Percentiles rank a stretch among this genome's conserved stretches.
Conservation (phyloP, 1,284 basidiomycete genomes). For the Ganoderma lingzhi region DNA sequence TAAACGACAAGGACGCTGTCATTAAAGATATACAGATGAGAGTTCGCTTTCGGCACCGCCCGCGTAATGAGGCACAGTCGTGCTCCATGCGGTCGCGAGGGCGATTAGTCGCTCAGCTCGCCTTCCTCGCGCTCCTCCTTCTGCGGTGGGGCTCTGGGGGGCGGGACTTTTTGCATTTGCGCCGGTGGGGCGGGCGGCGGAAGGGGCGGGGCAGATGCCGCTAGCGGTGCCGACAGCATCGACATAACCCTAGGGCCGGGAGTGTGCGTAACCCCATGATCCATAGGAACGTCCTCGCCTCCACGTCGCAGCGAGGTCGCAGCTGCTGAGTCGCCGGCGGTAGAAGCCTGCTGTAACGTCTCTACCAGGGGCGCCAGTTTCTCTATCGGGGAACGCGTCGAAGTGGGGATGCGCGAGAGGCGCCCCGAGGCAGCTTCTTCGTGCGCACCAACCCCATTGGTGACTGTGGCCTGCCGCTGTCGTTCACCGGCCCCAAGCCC, state of each 20-base stretch:
- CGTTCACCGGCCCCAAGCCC: neutral
- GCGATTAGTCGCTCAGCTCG: constrained; percentile 52
- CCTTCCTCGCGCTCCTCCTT: constrained; percentile 52
- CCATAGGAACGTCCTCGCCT: constrained; percentile 4
- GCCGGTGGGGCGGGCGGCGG: neutral
- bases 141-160: constrained; percentile 15
- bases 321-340: neutral
- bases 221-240: neutral
- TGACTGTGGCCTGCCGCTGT: neutral
- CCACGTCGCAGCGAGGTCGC: neutral
- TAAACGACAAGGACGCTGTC: neutral
- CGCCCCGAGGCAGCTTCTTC: constrained; percentile 17
- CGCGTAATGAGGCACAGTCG: constrained; percentile 1
- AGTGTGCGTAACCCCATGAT: neutral
- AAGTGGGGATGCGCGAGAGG: neutral
- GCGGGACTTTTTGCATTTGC: neutral
- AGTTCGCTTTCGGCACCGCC: neutral
- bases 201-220: neutral
- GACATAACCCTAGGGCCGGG: neutral
- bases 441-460: constrained; percentile 8
- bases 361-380: neutral
- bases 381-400: neutral
- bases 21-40: neutral
- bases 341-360: neutral
- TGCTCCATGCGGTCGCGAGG: constrained; percentile 1